Conservation (phyloP, 768 basidiomycete species). For the Dioszegia aurantiaca region DNA sequence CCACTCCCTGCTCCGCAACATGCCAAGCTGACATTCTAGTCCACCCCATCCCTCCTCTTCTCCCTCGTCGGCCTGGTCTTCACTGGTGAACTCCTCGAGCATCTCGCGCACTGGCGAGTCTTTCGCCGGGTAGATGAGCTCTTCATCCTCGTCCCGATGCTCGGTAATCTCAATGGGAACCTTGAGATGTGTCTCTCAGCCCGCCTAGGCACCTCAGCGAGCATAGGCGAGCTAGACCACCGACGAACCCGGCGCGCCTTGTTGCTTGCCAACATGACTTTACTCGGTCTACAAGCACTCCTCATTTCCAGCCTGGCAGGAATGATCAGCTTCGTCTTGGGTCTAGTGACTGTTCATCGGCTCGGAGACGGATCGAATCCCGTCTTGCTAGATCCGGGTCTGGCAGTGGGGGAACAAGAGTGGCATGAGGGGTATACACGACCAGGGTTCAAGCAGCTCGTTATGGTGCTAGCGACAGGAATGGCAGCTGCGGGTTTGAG, state of each 20-base stretch:
- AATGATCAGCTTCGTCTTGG: constrained; percentile 69
- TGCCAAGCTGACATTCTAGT: constrained; percentile 57
- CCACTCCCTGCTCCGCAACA: neutral
- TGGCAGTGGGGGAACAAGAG: constrained; percentile 35
- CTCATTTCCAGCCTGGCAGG: constrained; percentile 85
- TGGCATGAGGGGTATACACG: constrained; percentile 51
- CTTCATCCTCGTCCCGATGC: constrained; percentile 91
- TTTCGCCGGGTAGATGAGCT: constrained; percentile 89
- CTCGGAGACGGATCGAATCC: constrained; percentile 34
- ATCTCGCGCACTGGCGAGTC: constrained; percentile 86
- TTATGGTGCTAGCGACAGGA: constrained; percentile 54
- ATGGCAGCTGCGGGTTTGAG: constrained; percentile 80
- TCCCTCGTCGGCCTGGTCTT: constrained; percentile 80
- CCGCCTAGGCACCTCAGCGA: constrained; percentile 86
- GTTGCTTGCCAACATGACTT: constrained; percentile 73
- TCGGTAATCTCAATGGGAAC: constrained; percentile 89
- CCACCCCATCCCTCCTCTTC: constrained; percentile 79
- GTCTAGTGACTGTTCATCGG: constrained; percentile 55
- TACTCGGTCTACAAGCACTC: constrained; percentile 90
- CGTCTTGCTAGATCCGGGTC: constrained; percentile 26
- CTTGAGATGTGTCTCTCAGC: constrained; percentile 98
- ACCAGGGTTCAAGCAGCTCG: constrained; percentile 53
- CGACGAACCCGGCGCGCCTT: constrained; percentile 62
- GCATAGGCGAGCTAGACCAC: constrained; percentile 85
- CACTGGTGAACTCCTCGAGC: constrained; percentile 84